Percentiles rank a stretch among this genome's conserved stretches.
Conservation (phyloP, 2,329 filamentous ascomycete species). For the Aspergillus sp. region DNA sequence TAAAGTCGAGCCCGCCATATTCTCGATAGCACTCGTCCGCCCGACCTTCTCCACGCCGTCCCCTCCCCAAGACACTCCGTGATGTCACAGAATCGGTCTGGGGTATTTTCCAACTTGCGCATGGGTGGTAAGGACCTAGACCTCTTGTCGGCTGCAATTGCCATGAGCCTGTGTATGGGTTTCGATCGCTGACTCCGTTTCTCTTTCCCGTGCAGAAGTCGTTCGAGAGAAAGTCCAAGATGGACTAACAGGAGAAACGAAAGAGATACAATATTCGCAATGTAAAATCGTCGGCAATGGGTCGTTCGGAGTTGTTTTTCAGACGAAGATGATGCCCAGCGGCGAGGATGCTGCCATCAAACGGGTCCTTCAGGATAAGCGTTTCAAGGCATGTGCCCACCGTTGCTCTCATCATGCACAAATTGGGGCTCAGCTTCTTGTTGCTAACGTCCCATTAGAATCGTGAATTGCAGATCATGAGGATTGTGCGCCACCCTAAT, state of each 20-base stretch:
- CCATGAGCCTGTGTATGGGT: constrained; percentile 11
- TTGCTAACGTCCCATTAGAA: constrained; percentile 63
- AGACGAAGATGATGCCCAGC: constrained; percentile 96
- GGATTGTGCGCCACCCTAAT: constrained; percentile 97
- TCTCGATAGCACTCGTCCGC: constrained; percentile 38
- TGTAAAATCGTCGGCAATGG: constrained; percentile 99
- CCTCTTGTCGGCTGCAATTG: constrained; percentile 20
- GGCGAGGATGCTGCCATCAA: constrained; percentile 99
- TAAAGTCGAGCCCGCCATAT: constrained; percentile 45
- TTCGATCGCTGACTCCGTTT: constrained; percentile 16
- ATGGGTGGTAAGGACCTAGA: constrained; percentile 83
- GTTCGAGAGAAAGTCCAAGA: constrained; percentile 99
- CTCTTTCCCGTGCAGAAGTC: constrained; percentile 64
- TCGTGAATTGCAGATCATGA: constrained; percentile 98
- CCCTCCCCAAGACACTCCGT: constrained; percentile 31
- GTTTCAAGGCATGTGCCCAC: constrained; percentile 78
- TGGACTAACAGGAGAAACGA: constrained; percentile 92
- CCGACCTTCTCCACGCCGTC: constrained; percentile 15
- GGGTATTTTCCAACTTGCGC: constrained; percentile 82
- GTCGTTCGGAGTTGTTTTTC: constrained; percentile 97
- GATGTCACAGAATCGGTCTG: constrained; percentile 91
- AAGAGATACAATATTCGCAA: constrained; percentile 96
- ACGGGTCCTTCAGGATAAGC: constrained; percentile 96
- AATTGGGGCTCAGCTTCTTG: neutral
- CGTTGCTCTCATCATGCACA: neutral